phyloP scores from a whole-genome alignment of 2,329 filamentous ascomycete species.

The Cladophialophora carrionii region DNA sequence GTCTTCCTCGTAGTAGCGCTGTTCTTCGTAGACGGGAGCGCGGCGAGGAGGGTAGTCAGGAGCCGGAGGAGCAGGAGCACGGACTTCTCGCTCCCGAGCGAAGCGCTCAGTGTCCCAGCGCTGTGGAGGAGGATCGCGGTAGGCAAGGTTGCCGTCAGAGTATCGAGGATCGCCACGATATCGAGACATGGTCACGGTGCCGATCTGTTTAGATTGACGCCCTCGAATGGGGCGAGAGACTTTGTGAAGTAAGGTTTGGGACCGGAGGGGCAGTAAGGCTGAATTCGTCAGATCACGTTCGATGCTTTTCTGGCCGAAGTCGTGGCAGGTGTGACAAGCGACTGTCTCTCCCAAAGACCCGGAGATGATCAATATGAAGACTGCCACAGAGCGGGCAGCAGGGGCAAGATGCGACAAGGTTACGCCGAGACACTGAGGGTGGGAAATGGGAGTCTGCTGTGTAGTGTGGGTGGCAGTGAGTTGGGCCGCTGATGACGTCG shows the following conservation, averaged over 20 bases:
- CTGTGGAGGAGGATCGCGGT: slow-evolving; percentile 37
- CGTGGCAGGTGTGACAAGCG: neutral
- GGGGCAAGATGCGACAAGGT: neutral
- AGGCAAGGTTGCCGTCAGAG: slow-evolving; percentile 34
- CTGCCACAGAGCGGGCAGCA: neutral
- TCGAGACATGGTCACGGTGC: slow-evolving; percentile 33
- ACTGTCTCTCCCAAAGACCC: neutral
- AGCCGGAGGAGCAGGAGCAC: slow-evolving; percentile 40
- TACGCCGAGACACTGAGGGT: neutral
- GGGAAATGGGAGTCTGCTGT: slow-evolving; percentile 7
- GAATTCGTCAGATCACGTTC: neutral
- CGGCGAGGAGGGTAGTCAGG: slow-evolving; percentile 42
- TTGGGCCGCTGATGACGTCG: slow-evolving; percentile 31
- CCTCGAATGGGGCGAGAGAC: slow-evolving; percentile 9
- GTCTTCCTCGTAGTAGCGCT: slow-evolving; percentile 48
- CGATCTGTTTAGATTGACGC: slow-evolving; percentile 2
- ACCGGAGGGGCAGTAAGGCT: neutral
- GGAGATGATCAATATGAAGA: slow-evolving; percentile 20
- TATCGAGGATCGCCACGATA: slow-evolving; percentile 34
- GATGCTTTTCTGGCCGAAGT: neutral
- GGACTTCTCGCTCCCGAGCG: slow-evolving; percentile 50
- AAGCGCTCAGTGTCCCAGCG: slow-evolving; percentile 50
- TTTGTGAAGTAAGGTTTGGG: neutral
- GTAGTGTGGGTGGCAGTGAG: slow-evolving; percentile 24
- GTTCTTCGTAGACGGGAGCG: slow-evolving; percentile 44